A percentile compares a stretch with the other conserved stretches of the same genome.
phyloP scores from a whole-genome alignment of 495 filamentous ascomycete species.

The Neurospora sp. region DNA sequence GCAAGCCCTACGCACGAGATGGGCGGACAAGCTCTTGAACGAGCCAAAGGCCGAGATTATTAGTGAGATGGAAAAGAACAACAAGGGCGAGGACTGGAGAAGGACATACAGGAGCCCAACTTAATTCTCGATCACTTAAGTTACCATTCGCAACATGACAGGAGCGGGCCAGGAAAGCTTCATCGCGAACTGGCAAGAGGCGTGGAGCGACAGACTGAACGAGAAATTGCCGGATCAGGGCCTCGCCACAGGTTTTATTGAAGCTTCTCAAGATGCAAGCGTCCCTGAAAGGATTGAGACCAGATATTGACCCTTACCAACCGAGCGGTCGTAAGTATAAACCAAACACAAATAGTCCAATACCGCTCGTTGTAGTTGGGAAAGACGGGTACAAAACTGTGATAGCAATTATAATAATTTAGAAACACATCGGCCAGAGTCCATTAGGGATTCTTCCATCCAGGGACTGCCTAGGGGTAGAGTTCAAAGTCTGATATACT shows the following conservation, averaged over 20 bases:
- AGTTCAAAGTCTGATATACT: neutral
- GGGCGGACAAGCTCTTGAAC: conserved; percentile 66
- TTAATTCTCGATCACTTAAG: neutral
- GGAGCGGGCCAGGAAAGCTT: neutral
- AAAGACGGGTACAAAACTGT: neutral
- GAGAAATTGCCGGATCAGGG: conserved; percentile 6
- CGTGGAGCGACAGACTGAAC: neutral
- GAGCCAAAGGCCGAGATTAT: conserved; percentile 64
- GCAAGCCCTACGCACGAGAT: conserved; percentile 72
- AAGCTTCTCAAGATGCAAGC: conserved; percentile 34
- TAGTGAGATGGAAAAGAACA: conserved; percentile 51
- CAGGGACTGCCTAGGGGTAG: neutral
- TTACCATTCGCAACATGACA: neutral
- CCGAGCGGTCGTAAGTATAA: neutral
- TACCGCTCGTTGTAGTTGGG: neutral
- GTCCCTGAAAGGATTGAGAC: neutral
- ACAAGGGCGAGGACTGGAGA: conserved; percentile 54
- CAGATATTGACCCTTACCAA: neutral
- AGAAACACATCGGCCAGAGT: neutral
- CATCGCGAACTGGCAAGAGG: neutral
- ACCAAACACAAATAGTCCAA: neutral
- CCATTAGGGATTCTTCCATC: neutral
- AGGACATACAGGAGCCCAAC: neutral
- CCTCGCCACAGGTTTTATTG: conserved; percentile 55
- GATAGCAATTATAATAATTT: neutral